Percentiles rank a stretch among this genome's conserved stretches.
phyloP scores from a whole-genome alignment of 345 rosid species.

The Psidium guajava region DNA sequence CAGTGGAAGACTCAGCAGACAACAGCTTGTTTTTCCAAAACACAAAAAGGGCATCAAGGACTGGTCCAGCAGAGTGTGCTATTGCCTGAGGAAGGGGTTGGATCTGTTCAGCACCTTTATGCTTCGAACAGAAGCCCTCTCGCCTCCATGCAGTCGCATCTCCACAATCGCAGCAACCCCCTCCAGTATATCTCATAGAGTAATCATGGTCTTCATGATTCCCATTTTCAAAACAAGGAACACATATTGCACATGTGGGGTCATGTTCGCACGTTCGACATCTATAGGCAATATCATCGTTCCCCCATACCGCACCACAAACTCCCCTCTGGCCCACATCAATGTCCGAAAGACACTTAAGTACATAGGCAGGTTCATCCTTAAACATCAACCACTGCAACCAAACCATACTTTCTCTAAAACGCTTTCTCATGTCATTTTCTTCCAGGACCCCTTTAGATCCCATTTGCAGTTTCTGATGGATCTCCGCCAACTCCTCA shows the following conservation, averaged over 20 bases:
- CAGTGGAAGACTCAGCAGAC: slow-evolving; percentile 24
- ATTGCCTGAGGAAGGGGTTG: slow-evolving; percentile 60
- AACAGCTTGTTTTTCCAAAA: slow-evolving; percentile 58
- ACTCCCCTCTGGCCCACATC: slow-evolving; percentile 65
- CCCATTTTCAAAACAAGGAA: slow-evolving; percentile 82
- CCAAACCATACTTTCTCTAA: slow-evolving; percentile 58
- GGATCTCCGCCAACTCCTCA: slow-evolving; percentile 38
- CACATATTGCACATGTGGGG: slow-evolving; percentile 94
- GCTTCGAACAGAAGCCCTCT: slow-evolving; percentile 87
- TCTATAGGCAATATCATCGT: slow-evolving; percentile 78
- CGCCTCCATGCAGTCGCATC: slow-evolving; percentile 93
- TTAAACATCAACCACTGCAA: slow-evolving; percentile 87
- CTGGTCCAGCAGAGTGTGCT: slow-evolving; percentile 59
- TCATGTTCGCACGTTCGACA: slow-evolving; percentile 83
- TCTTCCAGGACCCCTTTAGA: slow-evolving; percentile 12
- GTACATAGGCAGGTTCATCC: slow-evolving; percentile 39
- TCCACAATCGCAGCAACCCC: slow-evolving; percentile 99
- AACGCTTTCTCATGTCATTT: slow-evolving; percentile 22
- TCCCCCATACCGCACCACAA: slow-evolving; percentile 95
- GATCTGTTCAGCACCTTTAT: slow-evolving; percentile 91
- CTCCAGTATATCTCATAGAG: slow-evolving; percentile 66
- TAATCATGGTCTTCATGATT: slow-evolving; percentile 70
- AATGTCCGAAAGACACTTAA: slow-evolving; percentile 34
- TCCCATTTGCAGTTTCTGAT: slow-evolving; percentile 18
- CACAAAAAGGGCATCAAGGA: slow-evolving; percentile 55